A percentile compares a stretch with the other conserved stretches of the same genome.
phyloP scores from a whole-genome alignment of 2,329 filamentous ascomycete genomes.

The Aspergillus sp. region DNA sequence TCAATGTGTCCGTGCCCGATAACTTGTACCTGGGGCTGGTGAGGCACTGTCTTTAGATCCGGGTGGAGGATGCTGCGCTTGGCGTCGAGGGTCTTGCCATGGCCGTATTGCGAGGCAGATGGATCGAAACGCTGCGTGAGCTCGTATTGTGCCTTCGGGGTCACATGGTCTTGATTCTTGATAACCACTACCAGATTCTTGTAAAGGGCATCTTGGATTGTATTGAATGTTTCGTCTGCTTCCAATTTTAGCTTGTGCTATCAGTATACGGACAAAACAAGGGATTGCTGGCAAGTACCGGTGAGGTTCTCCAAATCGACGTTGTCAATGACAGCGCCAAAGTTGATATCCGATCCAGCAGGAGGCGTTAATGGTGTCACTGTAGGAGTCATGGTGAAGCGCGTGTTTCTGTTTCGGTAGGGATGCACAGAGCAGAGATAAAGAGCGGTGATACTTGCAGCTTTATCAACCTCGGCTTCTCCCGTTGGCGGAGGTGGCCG shows the following conservation, averaged over 20 bases:
- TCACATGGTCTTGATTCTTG: constrained; percentile 63
- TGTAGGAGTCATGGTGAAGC: not conserved
- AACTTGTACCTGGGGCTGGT: constrained; percentile 77
- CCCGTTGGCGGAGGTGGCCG: too few relatives aligned
- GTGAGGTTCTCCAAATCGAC: constrained; percentile 62
- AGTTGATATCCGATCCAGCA: constrained; percentile 48
- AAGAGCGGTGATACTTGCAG: too few relatives aligned
- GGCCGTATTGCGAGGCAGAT: constrained; percentile 64
- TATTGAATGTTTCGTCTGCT: constrained; percentile 62
- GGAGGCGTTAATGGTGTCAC: constrained; percentile 26
- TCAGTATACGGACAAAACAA: not conserved
- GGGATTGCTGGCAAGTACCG: constrained; percentile 46
- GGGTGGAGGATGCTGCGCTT: constrained; percentile 69
- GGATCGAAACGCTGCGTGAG: constrained; percentile 75
- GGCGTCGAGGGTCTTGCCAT: constrained; percentile 71
- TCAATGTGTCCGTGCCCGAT: constrained; percentile 73
- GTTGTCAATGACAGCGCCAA: constrained; percentile 61
- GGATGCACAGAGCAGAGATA: too few relatives aligned
- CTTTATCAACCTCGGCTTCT: too few relatives aligned
- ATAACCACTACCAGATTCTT: constrained; percentile 68
- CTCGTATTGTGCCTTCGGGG: constrained; percentile 70
- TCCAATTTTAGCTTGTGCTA: constrained; percentile 9
- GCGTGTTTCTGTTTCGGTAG: too few relatives aligned
- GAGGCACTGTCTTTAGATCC: constrained; percentile 76
- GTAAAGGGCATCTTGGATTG: constrained; percentile 66